Evolutionary conservation across 176 grass and related monocot genomes (phyloP).

Genomic region (Canna indica): DNA sequence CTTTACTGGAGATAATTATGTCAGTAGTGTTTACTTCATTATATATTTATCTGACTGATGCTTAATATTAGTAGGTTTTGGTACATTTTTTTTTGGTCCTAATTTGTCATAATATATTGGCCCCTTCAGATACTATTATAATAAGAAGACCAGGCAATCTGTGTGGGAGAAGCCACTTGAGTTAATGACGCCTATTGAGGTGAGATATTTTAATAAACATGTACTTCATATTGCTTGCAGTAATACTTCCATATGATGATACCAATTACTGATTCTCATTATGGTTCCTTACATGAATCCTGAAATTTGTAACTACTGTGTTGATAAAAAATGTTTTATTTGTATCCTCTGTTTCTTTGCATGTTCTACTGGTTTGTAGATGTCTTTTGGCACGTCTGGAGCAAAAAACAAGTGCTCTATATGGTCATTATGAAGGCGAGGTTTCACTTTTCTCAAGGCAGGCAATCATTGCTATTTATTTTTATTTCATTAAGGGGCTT

Average conservation of each 20-base stretch:
- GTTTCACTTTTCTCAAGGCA: slow-evolving; percentile 29
- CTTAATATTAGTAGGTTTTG: neutral
- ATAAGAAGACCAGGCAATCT: slow-evolving; percentile 96
- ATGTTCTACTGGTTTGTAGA: slow-evolving; percentile 31
- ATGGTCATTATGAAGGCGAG: slow-evolving; percentile 24
- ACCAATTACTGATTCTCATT: slow-evolving; percentile 10
- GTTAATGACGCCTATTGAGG: slow-evolving; percentile 92
- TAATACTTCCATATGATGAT: slow-evolving; percentile 7
- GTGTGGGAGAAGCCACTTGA: slow-evolving; percentile 95
- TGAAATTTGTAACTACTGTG: slow-evolving; percentile 17
- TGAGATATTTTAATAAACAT: slow-evolving; percentile 24
- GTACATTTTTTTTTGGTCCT: slow-evolving; percentile 3
- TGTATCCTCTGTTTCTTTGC: slow-evolving; percentile 20
- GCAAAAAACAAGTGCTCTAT: slow-evolving; percentile 26
- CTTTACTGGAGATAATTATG: neutral
- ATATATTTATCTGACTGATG: neutral
- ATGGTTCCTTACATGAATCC: slow-evolving; percentile 19
- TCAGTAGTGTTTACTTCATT: neutral
- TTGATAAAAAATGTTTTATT: slow-evolving; percentile 22
- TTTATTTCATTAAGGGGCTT: slow-evolving; percentile 17
- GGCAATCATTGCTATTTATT: slow-evolving; percentile 27
- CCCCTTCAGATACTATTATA: slow-evolving; percentile 73
- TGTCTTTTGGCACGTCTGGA: slow-evolving; percentile 30
- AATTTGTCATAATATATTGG: neutral
- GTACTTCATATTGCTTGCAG: slow-evolving; percentile 10